Base-by-base conservation (phyloP, 495 filamentous ascomycete genomes). In the Aspergillus incahuasiensis region DNA sequence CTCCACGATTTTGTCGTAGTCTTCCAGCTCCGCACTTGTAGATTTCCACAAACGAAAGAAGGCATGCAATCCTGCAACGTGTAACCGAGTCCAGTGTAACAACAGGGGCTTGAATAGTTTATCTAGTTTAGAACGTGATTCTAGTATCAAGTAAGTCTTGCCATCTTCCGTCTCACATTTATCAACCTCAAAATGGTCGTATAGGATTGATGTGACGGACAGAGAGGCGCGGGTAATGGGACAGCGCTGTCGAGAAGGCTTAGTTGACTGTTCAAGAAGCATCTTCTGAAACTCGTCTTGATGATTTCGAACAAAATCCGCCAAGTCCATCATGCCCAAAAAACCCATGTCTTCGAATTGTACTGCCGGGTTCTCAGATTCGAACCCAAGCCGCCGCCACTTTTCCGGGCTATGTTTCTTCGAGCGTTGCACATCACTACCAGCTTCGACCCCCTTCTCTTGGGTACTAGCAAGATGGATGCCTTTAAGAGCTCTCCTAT, bases 321-420 rank as follows among this genome's bases (percentile, higher is more conserved):
- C 91, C 63, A 97, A 66, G 68, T 99, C 94, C 91, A 97, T 96
- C 85, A 99, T 90, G 19, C 95, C 94, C 40, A 99, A 70, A 66
- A 92, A 97, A 1, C 94, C 94, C 16, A 86, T 85, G 21, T 83
- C 78, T 2, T 91, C 84, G 69, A 99, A 97, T 61, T 97, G 94
- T 58, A 76, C 71, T 0, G 85, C 85, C 9, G 94, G 94, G 54
- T 79, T 88, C 66, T 97, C 95, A 0, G 90, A 86, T 69, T 94
- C 88, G 63, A 99, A 99, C 3, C 94, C 94, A 34, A 98, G 69
- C 40, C 92, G 78, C 54, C 91, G 77, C 94, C 94, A 98, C 70
- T 96, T 97, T 62, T 96, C 90, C 0, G 95, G 87, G 60, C 92
- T 88, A 49, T 92, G 88, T 65, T 78, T 80, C 39, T 71, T 75